Base-by-base conservation (phyloP, 768 basidiomycete genomes). In the Xerocomellus intermedius region DNA sequence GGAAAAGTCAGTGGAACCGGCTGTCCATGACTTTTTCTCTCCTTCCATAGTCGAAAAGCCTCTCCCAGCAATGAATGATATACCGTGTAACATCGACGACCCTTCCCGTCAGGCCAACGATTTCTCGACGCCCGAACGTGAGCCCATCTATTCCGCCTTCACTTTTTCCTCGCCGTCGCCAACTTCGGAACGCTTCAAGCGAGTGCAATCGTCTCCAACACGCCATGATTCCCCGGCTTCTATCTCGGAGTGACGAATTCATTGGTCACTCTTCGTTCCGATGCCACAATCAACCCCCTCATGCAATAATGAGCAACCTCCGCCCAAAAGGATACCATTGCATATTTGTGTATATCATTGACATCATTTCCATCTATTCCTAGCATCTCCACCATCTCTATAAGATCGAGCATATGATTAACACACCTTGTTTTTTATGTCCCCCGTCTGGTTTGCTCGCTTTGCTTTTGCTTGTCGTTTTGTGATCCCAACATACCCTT, bases 131-230 rank as follows among this genome's bases (percentile, higher is more conserved):
- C 88, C 89, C 5, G 86, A 91, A 64, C 83, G 87, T 63, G 83
- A 84, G 64, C 79, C 77, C 56, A 84, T 85, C 56, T 89, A 87
- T 67, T 77, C 86, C 21, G 79, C 87, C 5, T 91, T 91, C 67
- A 91, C 89, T 4, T 91, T 91, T 73, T 80, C 84, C 16, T 85
- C 87, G 1, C 89, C 89, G 8, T 86, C 86, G 2, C 83, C 82
- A 10, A 75, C 82, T 1, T 78, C 80, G 49, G 73, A 80, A 54
- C 83, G 83, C 52, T 79, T 79, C 71, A 78, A 71, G 63, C 74
- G 78, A 65, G 69, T 71, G 21, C 74, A 69, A 33, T 71, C 73
- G 37, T 72, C 56, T 54, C 68, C 63, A 64, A 66, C 65, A 52
- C 54, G 43, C 61, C 68, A 57, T 63, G 70, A 59, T 50, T 56